phyloP scores from a whole-genome alignment of 192 early-diverging fungal genomes.

The Allomyces javanicus region DNA sequence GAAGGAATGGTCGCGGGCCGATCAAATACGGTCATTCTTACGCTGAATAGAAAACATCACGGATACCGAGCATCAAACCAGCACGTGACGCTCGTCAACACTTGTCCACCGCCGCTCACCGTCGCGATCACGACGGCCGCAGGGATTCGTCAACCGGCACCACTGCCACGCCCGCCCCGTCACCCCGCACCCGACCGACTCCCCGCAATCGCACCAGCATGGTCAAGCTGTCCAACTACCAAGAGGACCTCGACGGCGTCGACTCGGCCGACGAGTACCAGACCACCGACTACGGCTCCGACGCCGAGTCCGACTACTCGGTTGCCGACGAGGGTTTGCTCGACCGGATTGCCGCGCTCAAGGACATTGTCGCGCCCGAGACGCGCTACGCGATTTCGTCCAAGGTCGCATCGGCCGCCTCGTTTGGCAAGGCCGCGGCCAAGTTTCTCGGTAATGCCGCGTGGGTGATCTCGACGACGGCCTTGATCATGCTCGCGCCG shows the following conservation, averaged over 20 bases:
- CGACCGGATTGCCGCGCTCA: slow-evolving; percentile 62
- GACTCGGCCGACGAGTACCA: not conserved
- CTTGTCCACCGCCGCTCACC: no score
- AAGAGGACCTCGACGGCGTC: not conserved
- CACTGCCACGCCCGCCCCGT: no score
- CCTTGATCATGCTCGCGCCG: slow-evolving; percentile 62
- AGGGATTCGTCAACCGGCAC: no score
- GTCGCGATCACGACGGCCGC: no score
- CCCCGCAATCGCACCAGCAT: not conserved
- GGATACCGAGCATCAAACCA: no score
- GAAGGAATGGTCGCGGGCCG: no score
- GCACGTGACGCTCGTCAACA: no score
- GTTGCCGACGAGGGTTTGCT: slow-evolving; percentile 56
- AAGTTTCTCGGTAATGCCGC: slow-evolving; percentile 57
- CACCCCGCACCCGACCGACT: no score
- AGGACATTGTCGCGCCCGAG: slow-evolving; percentile 66
- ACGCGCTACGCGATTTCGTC: slow-evolving; percentile 42
- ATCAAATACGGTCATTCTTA: no score
- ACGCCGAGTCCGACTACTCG: slow-evolving; percentile 23
- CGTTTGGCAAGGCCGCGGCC: slow-evolving; percentile 33
- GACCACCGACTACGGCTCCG: slow-evolving; percentile 17
- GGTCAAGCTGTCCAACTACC: not conserved
- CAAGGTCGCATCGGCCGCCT: slow-evolving; percentile 28
- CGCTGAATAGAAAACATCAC: no score
- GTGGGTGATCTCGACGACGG: slow-evolving; percentile 78